A percentile compares a stretch with the other conserved stretches of the same genome.
phyloP scores from a whole-genome alignment of 2,329 filamentous ascomycete species.

The Trichoderma oligosporum region DNA sequence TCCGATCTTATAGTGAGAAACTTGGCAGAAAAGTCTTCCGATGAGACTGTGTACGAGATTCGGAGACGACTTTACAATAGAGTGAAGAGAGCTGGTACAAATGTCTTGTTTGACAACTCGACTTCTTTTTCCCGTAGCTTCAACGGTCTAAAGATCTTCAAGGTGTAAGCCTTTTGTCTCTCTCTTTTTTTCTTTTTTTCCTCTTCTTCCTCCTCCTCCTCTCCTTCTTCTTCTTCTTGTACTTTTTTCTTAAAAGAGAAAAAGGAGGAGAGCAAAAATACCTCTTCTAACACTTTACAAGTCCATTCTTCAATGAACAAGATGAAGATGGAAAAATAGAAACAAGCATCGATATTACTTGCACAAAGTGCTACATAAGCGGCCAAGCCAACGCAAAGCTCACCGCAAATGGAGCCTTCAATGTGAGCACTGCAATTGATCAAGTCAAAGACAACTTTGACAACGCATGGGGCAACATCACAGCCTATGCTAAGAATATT shows the following conservation, averaged over 20 bases:
- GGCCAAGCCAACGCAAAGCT: conserved; percentile 43
- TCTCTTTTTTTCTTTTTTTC: no score
- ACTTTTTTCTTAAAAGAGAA: not conserved
- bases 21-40: conserved; percentile 13
- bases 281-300: not conserved
- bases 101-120: conserved; percentile 21
- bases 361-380: conserved; percentile 45
- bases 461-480: conserved; percentile 35
- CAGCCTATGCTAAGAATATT: conserved; percentile 29
- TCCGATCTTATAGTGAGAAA: conserved; percentile 19
- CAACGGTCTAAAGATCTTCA: conserved; percentile 18
- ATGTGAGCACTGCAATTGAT: conserved; percentile 31
- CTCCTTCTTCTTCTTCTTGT: no score
- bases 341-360: conserved; percentile 22
- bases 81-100: conserved; percentile 4
- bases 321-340: not conserved
- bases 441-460: conserved; percentile 31
- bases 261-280: not conserved
- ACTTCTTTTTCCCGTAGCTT: conserved; percentile 14
- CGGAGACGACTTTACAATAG: conserved; percentile 16
- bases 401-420: conserved; percentile 40
- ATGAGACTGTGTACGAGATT: conserved; percentile 19
- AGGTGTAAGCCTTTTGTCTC: conserved; percentile 14
- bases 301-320: not conserved
- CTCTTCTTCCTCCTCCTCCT: no score